phyloP scores from a whole-genome alignment of 2,329 filamentous ascomycete genomes.

The Sarocladiaceae sp. region DNA sequence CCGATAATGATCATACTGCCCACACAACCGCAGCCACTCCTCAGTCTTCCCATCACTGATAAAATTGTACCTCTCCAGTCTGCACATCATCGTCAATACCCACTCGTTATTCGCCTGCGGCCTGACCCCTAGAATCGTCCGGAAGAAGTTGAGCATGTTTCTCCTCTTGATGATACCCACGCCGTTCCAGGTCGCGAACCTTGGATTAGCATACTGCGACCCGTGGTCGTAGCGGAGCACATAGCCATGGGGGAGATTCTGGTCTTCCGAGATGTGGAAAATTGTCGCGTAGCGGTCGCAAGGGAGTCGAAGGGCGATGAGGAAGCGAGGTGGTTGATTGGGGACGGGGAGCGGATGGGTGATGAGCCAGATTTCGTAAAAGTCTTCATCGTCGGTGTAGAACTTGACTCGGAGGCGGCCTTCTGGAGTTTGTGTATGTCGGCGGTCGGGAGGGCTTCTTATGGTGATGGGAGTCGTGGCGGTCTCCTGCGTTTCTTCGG shows the following conservation, averaged over 20 bases:
- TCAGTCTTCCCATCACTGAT: not conserved
- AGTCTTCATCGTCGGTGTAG: not conserved
- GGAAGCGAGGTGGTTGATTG: not conserved
- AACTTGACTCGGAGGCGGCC: too few relatives aligned
- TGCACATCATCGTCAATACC: not conserved
- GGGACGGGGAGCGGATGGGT: not conserved
- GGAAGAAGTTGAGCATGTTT: not conserved
- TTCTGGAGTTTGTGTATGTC: too few relatives aligned
- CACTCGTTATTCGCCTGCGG: not conserved
- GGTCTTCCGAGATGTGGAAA: not conserved
- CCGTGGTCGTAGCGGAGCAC: not conserved
- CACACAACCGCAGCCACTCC: not conserved
- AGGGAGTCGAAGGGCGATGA: not conserved
- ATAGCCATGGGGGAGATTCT: not conserved
- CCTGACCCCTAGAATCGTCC: not conserved
- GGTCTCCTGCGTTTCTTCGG: too few relatives aligned
- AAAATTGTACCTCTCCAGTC: not conserved
- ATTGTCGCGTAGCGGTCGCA: not conserved
- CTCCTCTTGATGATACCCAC: not conserved
- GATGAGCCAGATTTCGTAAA: not conserved
- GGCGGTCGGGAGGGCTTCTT: too few relatives aligned
- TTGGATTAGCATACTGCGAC: not conserved
- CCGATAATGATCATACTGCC: not conserved
- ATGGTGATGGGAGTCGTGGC: too few relatives aligned
- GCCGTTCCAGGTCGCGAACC: not conserved